Percentiles rank a stretch among this genome's conserved stretches.
These are phyloP conservation scores for Fusarium luffae DNA, from an alignment of 2,329 filamentous ascomycete species.

Conservation along the genomic window DNA sequence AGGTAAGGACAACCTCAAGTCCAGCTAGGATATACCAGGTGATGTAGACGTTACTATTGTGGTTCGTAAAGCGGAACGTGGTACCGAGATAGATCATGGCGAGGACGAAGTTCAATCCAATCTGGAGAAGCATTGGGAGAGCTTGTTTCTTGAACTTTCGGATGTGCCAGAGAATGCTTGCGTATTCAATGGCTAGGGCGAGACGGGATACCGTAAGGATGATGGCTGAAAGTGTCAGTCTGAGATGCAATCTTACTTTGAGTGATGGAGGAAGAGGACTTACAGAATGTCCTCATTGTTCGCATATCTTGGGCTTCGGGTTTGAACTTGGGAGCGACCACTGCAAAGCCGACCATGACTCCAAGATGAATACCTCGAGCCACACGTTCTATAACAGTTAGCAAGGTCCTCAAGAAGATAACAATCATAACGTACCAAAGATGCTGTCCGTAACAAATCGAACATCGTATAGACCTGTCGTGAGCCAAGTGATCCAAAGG, in stretches of 20 bases:
- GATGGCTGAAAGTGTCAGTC: constrained; percentile 45
- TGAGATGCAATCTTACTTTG: neutral
- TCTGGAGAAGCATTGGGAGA: constrained; percentile 52
- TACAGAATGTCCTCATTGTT: constrained; percentile 57
- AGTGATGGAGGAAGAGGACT: neutral
- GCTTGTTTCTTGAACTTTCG: constrained; percentile 53
- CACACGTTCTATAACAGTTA: constrained; percentile 55
- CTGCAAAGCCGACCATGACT: constrained; percentile 73
- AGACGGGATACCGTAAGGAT: constrained; percentile 65
- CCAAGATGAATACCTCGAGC: constrained; percentile 70
- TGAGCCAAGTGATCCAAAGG: constrained; percentile 76
- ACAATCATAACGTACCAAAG: constrained; percentile 55
- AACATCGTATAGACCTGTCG: constrained; percentile 72
- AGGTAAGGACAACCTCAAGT: constrained; percentile 62
- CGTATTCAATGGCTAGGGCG: constrained; percentile 66
- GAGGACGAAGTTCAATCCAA: constrained; percentile 50
- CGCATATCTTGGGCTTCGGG: constrained; percentile 51
- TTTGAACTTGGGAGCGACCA: constrained; percentile 63
- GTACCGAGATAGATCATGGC: constrained; percentile 56
- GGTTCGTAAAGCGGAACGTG: constrained; percentile 52
- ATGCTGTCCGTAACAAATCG: constrained; percentile 73
- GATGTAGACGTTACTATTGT: constrained; percentile 51
- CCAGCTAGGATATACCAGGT: constrained; percentile 66
- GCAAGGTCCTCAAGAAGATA: too few species aligned
- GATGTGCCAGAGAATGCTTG: constrained; percentile 57